These are phyloP conservation scores for Calonectria pteridis DNA, from an alignment of 2,329 filamentous ascomycete genomes.

Conservation along the genomic window DNA sequence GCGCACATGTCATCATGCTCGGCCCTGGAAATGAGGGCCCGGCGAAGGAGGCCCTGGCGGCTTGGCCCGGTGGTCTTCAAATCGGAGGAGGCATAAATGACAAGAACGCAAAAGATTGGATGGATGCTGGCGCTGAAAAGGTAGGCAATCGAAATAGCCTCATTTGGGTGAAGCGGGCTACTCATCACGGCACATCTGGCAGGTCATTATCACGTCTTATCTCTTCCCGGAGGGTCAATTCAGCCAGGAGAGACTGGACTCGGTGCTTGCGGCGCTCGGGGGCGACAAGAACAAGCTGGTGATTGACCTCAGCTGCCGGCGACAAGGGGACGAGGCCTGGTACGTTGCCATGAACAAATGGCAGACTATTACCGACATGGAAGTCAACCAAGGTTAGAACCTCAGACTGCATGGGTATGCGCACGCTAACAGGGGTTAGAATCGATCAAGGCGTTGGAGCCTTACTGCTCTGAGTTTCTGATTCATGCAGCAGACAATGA, in stretches of 20 bases:
- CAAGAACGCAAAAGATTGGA: conserved; percentile 86
- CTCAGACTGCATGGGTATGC: neutral
- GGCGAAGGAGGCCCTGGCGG: conserved; percentile 79
- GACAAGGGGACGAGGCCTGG: conserved; percentile 80
- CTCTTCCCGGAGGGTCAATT: conserved; percentile 90
- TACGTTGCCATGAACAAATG: conserved; percentile 99
- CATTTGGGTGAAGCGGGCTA: neutral
- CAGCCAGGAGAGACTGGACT: conserved; percentile 79
- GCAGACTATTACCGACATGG: conserved; percentile 98
- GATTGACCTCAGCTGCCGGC: conserved; percentile 92
- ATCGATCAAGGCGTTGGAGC: conserved; percentile 83
- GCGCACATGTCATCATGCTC: conserved; percentile 97
- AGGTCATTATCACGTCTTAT: conserved; percentile 98
- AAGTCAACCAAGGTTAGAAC: conserved; percentile 82
- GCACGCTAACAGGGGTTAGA: conserved; percentile 62
- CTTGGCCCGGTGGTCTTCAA: conserved; percentile 86
- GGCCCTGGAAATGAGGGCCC: conserved; percentile 88
- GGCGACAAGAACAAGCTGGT: conserved; percentile 86
- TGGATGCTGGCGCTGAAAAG: conserved; percentile 89
- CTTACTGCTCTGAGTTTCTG: conserved; percentile 95
- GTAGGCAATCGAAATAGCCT: conserved; percentile 59
- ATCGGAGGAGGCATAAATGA: conserved; percentile 95
- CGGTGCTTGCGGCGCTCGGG: conserved; percentile 78
- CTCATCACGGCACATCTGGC: conserved; percentile 44
- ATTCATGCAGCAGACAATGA: conserved; percentile 98